Conservation (phyloP, 306 rosid genomes). For the Malus fusca region DNA sequence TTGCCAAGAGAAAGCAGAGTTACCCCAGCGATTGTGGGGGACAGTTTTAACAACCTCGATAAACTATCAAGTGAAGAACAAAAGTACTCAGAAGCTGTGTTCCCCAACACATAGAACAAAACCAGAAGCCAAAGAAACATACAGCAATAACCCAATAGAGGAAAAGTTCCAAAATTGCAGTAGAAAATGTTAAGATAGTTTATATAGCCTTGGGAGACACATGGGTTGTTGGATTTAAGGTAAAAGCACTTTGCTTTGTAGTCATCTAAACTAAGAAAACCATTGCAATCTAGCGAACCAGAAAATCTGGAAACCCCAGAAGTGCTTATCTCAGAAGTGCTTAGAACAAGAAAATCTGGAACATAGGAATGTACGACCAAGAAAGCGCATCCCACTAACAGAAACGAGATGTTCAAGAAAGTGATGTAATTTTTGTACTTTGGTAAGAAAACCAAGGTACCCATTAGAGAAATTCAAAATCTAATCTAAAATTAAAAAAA, state of each 20-base stretch:
- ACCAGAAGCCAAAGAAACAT: slow-evolving; percentile 58
- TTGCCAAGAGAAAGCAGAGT: slow-evolving; percentile 85
- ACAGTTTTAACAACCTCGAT: slow-evolving; percentile 48
- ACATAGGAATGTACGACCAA: slow-evolving; percentile 23
- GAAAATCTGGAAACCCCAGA: neutral
- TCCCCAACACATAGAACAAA: slow-evolving; percentile 67
- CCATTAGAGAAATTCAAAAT: slow-evolving; percentile 8
- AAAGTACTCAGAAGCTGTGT: slow-evolving; percentile 78
- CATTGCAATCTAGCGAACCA: slow-evolving; percentile 22
- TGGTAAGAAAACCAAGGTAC: neutral
- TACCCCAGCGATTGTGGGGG: slow-evolving; percentile 88
- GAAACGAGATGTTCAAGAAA: slow-evolving; percentile 40
- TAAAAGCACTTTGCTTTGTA: slow-evolving; percentile 41
- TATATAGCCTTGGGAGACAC: slow-evolving; percentile 64
- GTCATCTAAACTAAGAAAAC: slow-evolving; percentile 29
- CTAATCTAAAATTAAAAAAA: neutral
- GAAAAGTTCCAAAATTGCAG: slow-evolving; percentile 44
- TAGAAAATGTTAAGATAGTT: slow-evolving; percentile 61
- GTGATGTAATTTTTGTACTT: slow-evolving; percentile 17
- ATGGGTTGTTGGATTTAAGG: slow-evolving; percentile 34
- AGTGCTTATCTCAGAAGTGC: neutral
- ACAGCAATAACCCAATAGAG: slow-evolving; percentile 38
- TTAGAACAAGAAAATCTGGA: slow-evolving; percentile 21
- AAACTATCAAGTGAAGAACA: slow-evolving; percentile 61
- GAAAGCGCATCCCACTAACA: slow-evolving; percentile 26